phyloP scores from a whole-genome alignment of 2,329 filamentous ascomycete genomes.

The Fusarium sp. region DNA sequence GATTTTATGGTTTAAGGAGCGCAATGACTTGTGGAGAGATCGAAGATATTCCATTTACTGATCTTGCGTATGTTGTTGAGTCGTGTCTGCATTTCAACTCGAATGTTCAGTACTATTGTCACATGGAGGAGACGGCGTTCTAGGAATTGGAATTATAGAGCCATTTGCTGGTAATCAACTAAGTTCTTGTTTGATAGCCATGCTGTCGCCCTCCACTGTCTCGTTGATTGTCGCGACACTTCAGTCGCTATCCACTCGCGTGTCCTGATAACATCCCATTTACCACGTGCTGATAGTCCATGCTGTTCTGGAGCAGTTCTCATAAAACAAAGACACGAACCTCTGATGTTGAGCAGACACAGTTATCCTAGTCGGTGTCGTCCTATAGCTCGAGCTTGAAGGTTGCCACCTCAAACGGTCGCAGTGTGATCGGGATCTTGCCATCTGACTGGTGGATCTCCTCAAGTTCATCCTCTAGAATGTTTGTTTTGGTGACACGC shows the following conservation, averaged over 20 bases:
- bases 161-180: slow-evolving; percentile 36
- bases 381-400: slow-evolving; percentile 73
- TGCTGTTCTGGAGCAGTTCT: neutral
- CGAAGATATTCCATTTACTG: slow-evolving; percentile 31
- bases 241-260: neutral
- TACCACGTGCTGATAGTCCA: neutral
- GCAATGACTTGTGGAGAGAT: slow-evolving; percentile 9
- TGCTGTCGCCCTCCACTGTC: slow-evolving; percentile 12
- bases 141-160: slow-evolving; percentile 44
- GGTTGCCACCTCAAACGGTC: slow-evolving; percentile 89
- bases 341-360: slow-evolving; percentile 43
- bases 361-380: slow-evolving; percentile 45
- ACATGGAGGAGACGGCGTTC: slow-evolving; percentile 45
- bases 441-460: slow-evolving; percentile 67
- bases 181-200: slow-evolving; percentile 34
- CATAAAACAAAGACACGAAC: slow-evolving; percentile 37
- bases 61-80: slow-evolving; percentile 16
- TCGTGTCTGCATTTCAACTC: neutral
- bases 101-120: slow-evolving; percentile 21
- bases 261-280: neutral
- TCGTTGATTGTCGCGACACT: neutral
- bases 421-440: slow-evolving; percentile 74
- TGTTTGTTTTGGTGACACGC: slow-evolving; percentile 85
- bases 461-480: slow-evolving; percentile 89
- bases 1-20: slow-evolving; percentile 2